Conservation (phyloP, 768 basidiomycete species). For the Termitomyces sp. region DNA sequence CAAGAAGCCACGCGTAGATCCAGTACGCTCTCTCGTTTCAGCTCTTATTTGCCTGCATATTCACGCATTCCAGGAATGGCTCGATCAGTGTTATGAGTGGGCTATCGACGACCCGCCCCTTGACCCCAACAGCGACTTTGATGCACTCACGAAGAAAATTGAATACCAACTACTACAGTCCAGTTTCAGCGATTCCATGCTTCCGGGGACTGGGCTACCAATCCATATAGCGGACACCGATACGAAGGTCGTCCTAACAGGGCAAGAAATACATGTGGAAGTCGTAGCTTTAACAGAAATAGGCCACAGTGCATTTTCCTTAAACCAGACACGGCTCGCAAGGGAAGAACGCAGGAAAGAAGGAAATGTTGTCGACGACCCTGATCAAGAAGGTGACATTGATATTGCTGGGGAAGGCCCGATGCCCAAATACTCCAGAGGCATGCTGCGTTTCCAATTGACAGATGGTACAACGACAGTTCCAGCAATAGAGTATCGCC, state of each 20-base stretch:
- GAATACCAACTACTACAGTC: slow-evolving; percentile 71
- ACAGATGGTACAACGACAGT: slow-evolving; percentile 73
- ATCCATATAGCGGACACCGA: slow-evolving; percentile 29
- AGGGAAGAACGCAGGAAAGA: slow-evolving; percentile 62
- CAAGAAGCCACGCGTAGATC: slow-evolving; percentile 61
- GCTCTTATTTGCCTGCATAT: background rate
- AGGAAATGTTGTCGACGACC: slow-evolving; percentile 34
- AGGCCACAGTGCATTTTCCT: slow-evolving; percentile 75
- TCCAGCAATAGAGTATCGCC: slow-evolving; percentile 75
- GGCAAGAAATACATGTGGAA: slow-evolving; percentile 67
- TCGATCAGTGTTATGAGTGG: slow-evolving; percentile 70
- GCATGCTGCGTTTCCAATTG: slow-evolving; percentile 73
- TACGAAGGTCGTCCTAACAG: slow-evolving; percentile 31
- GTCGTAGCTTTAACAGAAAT: slow-evolving; percentile 80
- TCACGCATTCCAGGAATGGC: slow-evolving; percentile 57
- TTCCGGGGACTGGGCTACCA: slow-evolving; percentile 66
- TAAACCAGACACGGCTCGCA: slow-evolving; percentile 66
- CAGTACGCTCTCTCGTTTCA: slow-evolving; percentile 33
- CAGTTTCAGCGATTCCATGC: slow-evolving; percentile 68
- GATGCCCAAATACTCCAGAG: slow-evolving; percentile 77
- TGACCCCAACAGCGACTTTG: slow-evolving; percentile 43
- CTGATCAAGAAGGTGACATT: slow-evolving; percentile 48
- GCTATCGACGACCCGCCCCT: slow-evolving; percentile 44
- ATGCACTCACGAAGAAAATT: slow-evolving; percentile 51
- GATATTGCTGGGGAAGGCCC: slow-evolving; percentile 69